Conservation (phyloP, 345 rosid species). For the Populus nigra region DNA sequence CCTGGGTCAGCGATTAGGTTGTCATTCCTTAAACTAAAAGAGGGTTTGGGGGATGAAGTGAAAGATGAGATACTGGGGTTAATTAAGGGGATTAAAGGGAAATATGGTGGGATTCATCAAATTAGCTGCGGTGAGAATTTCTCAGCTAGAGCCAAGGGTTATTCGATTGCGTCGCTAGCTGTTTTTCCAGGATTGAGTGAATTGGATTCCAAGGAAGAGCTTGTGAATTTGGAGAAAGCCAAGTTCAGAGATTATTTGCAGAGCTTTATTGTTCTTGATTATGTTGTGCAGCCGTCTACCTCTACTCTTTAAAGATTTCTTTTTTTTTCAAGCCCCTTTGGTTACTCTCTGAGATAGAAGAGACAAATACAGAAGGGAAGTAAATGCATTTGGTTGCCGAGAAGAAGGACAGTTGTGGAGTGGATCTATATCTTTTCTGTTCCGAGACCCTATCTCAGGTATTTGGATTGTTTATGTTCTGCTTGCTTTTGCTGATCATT, state of each 20-base stretch:
- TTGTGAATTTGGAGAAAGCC: conserved; percentile 46
- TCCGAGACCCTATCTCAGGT: no score
- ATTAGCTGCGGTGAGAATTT: conserved; percentile 70
- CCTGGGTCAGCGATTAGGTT: conserved; percentile 48
- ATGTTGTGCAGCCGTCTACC: conserved; percentile 41
- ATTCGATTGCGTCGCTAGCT: conserved; percentile 62
- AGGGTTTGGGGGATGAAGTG: conserved; percentile 34
- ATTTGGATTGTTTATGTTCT: no score
- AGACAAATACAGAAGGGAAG: no score
- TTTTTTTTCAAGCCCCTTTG: background rate
- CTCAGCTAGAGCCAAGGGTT: conserved; percentile 68
- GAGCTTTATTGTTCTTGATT: conserved; percentile 66
- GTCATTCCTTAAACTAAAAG: conserved; percentile 59
- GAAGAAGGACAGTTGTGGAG: no score
- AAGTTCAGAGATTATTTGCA: conserved; percentile 54
- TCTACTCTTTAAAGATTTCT: conserved; percentile 22
- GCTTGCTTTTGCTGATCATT: no score
- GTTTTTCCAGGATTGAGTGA: conserved; percentile 45
- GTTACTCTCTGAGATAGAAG: no score
- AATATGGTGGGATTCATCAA: conserved; percentile 40
- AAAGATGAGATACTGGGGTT: conserved; percentile 53
- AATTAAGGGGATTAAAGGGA: conserved; percentile 45
- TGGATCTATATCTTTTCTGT: no score
- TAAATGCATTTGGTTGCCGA: no score
- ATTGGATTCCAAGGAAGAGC: conserved; percentile 39